phyloP scores from a whole-genome alignment of 352 stramenopile genomes.

The Phytophthora tentaculata region DNA sequence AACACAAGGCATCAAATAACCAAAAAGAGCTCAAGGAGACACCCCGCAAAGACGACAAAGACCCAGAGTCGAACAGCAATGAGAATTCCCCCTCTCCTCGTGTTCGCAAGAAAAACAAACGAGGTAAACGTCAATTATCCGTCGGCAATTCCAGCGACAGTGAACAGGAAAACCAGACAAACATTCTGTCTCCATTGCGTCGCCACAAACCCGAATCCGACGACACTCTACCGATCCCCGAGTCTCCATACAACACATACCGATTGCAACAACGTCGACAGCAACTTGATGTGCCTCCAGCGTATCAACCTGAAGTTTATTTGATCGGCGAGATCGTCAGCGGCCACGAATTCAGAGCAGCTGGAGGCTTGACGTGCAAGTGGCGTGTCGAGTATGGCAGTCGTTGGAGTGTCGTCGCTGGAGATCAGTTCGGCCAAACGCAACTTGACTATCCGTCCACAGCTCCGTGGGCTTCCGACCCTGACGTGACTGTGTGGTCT shows the following conservation, averaged over 20 bases:
- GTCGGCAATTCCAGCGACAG: constrained; percentile 27
- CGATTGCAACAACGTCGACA: constrained; percentile 21
- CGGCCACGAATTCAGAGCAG: constrained; percentile 51
- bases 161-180: constrained; percentile 37
- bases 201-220: constrained; percentile 34
- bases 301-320: constrained; percentile 71
- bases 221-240: constrained; percentile 23
- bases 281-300: constrained; percentile 42
- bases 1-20: constrained; percentile 27
- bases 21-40: constrained; percentile 25
- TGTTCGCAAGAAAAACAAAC: constrained; percentile 13
- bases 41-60: constrained; percentile 20
- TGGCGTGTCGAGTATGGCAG: constrained; percentile 73
- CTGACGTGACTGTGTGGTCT: constrained; percentile 54
- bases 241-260: constrained; percentile 23
- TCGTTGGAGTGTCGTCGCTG: constrained; percentile 62
- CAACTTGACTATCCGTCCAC: constrained; percentile 61
- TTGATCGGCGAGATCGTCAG: constrained; percentile 72
- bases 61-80: constrained; percentile 2
- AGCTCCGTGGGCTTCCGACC: constrained; percentile 25
- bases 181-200: constrained; percentile 32
- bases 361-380: constrained; percentile 63
- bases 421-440: constrained; percentile 65
- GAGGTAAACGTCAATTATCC: constrained; percentile 13
- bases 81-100: constrained; percentile 7